These are phyloP conservation scores for Thymus quinquecostatus DNA, from an alignment of 257 asterid genomes.

Conservation along the genomic window DNA sequence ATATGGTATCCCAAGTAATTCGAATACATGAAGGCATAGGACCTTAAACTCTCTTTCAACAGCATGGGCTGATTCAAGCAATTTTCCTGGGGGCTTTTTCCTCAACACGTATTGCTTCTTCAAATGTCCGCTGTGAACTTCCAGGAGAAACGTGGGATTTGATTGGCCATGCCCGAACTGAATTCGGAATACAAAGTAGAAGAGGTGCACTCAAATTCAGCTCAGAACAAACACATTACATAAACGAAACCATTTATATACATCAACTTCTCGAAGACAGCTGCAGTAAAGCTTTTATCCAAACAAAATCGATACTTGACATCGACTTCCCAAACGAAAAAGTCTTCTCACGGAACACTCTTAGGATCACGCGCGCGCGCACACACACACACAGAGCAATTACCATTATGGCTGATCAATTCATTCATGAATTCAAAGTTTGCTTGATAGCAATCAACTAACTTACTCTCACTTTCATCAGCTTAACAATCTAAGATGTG, in stretches of 20 bases:
- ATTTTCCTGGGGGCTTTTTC: constrained; percentile 85
- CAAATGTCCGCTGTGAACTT: constrained; percentile 60
- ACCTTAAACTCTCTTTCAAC: constrained; percentile 97
- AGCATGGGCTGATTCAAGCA: constrained; percentile 93
- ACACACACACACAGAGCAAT: not conserved
- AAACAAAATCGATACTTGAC: not conserved
- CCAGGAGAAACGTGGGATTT: constrained; percentile 89
- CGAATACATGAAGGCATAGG: not conserved
- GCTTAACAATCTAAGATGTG: not conserved
- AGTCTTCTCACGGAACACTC: not conserved
- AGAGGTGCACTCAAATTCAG: constrained; percentile 1
- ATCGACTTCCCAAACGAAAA: not conserved
- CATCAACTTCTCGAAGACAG: constrained; percentile 1
- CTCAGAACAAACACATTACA: not conserved
- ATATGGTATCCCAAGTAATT: not conserved
- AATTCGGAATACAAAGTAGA: constrained; percentile 20
- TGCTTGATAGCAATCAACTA: not conserved
- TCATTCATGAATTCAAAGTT: not conserved
- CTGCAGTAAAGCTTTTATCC: not conserved
- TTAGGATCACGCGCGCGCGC: not conserved
- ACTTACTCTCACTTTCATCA: not conserved
- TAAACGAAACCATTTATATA: not conserved
- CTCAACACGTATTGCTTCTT: constrained; percentile 77
- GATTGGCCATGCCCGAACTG: constrained; percentile 99
- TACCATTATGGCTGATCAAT: not conserved